A percentile compares a stretch with the other conserved stretches of the same genome.
These are phyloP conservation scores for Annona cherimola DNA, from an alignment of 164 flowering plant genomes.

Conservation along the genomic window DNA sequence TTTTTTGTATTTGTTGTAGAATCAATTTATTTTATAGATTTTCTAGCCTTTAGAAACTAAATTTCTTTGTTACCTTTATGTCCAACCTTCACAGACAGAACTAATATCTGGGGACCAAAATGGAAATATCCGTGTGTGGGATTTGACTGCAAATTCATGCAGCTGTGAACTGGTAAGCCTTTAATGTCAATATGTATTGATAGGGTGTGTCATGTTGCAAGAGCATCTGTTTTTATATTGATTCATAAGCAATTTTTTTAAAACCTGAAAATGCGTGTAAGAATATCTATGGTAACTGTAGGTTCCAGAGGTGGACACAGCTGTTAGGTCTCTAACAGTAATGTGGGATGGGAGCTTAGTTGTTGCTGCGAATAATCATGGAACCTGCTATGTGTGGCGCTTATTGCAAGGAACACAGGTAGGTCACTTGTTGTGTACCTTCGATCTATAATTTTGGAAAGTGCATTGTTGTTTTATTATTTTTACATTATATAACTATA, in stretches of 20 bases:
- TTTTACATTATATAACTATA: conserved; percentile 3
- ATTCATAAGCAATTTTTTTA: background rate
- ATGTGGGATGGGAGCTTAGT: conserved; percentile 99
- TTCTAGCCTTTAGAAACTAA: background rate
- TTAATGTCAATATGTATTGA: background rate
- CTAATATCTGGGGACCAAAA: conserved; percentile 98
- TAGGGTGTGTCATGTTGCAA: background rate
- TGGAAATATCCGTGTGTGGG: conserved; percentile 99
- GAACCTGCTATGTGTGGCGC: conserved; percentile 98
- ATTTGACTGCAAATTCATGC: conserved; percentile 95
- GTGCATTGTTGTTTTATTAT: background rate
- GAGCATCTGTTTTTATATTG: background rate
- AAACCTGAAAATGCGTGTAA: background rate
- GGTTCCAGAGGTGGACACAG: conserved; percentile 99
- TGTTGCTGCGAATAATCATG: conserved; percentile 93
- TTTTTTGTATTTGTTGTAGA: background rate
- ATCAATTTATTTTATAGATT: background rate
- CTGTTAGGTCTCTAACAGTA: conserved; percentile 87
- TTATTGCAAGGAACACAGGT: conserved; percentile 83
- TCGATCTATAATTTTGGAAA: background rate
- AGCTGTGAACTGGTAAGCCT: conserved; percentile 93
- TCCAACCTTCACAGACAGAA: conserved; percentile 58
- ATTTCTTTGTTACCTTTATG: no score
- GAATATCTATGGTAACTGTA: conserved; percentile 15
- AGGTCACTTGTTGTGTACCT: background rate